Evolutionary conservation across 2,329 filamentous ascomycete genomes (phyloP).

Genomic region (Elsinoe fawcettii): DNA sequence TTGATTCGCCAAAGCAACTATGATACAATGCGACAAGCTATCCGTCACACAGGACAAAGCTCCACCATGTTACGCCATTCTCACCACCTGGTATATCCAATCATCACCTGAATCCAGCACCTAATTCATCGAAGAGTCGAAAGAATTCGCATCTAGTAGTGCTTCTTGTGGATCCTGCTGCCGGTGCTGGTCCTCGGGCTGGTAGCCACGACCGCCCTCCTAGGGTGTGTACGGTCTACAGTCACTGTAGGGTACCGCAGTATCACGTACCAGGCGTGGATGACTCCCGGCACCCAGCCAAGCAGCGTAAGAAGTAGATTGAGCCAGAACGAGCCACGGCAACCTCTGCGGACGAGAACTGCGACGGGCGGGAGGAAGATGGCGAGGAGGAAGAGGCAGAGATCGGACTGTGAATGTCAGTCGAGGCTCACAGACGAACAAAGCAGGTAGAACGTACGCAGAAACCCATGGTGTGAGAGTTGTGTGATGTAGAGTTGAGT

Average conservation of each 20-base stretch:
- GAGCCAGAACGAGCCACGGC: slow-evolving; percentile 15
- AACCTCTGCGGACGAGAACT: slow-evolving; percentile 16
- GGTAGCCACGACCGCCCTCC: slow-evolving; percentile 5
- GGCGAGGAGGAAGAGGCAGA: slow-evolving; percentile 18
- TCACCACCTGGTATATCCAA: neutral
- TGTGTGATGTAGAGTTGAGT: neutral
- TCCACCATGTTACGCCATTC: neutral
- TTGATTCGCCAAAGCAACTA: neutral
- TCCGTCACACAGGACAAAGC: neutral
- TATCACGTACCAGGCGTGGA: slow-evolving; percentile 18
- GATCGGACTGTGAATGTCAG: slow-evolving; percentile 10
- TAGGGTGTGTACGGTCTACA: slow-evolving; percentile 2
- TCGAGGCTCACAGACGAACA: neutral
- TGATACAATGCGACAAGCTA: neutral
- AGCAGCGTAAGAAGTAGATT: slow-evolving; percentile 16
- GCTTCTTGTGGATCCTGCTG: slow-evolving; percentile 5
- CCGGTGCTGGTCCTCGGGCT: neutral
- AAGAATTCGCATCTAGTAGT: neutral
- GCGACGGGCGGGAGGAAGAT: slow-evolving; percentile 18
- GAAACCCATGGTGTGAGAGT: slow-evolving; percentile 13
- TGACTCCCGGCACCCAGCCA: slow-evolving; percentile 17
- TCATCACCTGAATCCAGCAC: neutral
- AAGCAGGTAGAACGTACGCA: slow-evolving; percentile 1
- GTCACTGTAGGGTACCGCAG: slow-evolving; percentile 12
- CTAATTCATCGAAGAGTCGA: neutral